These are phyloP conservation scores for Epichloe amarillans DNA, from an alignment of 2,329 filamentous ascomycete species.

Conservation along the genomic window DNA sequence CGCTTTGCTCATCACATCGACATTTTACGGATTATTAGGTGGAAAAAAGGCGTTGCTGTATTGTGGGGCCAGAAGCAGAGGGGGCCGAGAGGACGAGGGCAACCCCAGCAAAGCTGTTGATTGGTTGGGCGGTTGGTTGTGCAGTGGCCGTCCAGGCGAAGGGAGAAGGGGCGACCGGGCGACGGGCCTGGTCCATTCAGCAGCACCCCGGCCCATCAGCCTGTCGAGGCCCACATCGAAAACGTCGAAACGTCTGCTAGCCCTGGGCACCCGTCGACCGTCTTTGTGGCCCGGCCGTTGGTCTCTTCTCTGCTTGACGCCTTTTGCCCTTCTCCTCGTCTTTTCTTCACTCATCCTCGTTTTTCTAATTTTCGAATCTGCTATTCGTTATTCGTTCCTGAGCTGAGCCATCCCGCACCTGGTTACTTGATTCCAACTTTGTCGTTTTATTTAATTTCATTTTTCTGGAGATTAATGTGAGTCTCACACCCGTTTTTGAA, in stretches of 20 bases:
- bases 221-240: constrained; percentile 1
- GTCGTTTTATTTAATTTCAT: background rate
- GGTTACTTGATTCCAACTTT: background rate
- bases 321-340: background rate
- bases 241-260: background rate
- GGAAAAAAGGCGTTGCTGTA: background rate
- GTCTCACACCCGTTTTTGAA: constrained; percentile 9
- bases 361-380: background rate
- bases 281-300: constrained; percentile 3
- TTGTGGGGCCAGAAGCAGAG: background rate
- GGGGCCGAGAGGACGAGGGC: background rate
- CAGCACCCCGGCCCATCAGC: background rate
- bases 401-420: background rate
- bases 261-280: constrained; percentile 2
- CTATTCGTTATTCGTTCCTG: background rate
- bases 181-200: background rate
- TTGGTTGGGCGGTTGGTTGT: too few relatives aligned
- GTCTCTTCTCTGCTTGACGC: constrained; percentile 1
- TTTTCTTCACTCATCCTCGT: background rate
- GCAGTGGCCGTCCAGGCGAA: too few relatives aligned
- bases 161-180: too few relatives aligned
- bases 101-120: background rate
- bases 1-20: too few relatives aligned
- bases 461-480: constrained; percentile 23
- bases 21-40: too few relatives aligned